Evolutionary conservation across 192 early-diverging fungal species (phyloP).

Genomic region (Rhizophagus clarus): DNA sequence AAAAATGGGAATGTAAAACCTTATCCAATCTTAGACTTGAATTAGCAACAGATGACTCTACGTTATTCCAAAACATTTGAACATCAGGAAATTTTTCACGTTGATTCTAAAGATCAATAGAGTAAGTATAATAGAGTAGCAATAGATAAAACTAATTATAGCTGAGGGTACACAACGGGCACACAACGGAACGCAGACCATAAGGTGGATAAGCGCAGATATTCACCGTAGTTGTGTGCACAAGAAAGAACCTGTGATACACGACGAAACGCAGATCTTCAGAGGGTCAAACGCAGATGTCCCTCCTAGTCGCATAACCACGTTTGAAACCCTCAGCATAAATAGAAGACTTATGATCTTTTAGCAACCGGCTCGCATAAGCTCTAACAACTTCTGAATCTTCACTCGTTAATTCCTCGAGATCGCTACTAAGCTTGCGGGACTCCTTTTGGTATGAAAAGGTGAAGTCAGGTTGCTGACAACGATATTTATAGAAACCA

Average conservation of each 20-base stretch:
- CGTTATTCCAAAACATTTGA: not conserved
- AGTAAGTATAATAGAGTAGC: not conserved
- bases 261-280: conserved; percentile 12
- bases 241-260: conserved; percentile 7
- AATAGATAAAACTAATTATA: no score
- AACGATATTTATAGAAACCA: conserved; percentile 7
- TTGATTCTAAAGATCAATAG: not conserved
- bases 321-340: not conserved
- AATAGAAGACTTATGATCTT: conserved; percentile 6
- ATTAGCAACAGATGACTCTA: conserved; percentile 2
- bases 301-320: conserved; percentile 12
- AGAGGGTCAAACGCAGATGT: not conserved
- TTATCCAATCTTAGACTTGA: not conserved
- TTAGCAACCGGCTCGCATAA: not conserved
- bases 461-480: conserved; percentile 15
- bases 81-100: conserved; percentile 13
- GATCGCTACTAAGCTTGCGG: conserved; percentile 7
- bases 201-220: conserved; percentile 13
- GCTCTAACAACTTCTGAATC: not conserved
- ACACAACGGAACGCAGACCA: conserved; percentile 16
- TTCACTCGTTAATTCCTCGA: not conserved
- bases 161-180: no score
- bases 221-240: conserved; percentile 3
- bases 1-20: not conserved
- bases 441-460: conserved; percentile 14